Evolutionary conservation across 306 rosid species (phyloP).

Genomic region (Pueraria montana): DNA sequence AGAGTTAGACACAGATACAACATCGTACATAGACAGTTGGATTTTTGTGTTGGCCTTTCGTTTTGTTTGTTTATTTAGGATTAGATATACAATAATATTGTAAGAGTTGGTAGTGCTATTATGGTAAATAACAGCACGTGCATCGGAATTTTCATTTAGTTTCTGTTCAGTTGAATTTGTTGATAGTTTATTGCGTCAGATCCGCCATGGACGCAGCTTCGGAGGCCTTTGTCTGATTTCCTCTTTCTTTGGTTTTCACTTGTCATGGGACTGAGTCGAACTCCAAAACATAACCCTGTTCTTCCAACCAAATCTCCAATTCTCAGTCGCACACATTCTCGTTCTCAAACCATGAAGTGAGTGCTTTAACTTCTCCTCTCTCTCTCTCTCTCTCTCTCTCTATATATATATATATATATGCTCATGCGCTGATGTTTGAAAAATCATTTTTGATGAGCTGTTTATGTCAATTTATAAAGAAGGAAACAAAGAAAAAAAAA

Average conservation of each 20-base stretch:
- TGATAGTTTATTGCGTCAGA: constrained; percentile 49
- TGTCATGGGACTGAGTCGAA: constrained; percentile 50
- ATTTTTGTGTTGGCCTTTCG: constrained; percentile 21
- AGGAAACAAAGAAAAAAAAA: neutral
- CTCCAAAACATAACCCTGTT: constrained; percentile 38
- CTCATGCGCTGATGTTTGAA: neutral
- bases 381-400: neutral
- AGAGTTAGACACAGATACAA: neutral
- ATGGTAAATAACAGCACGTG: neutral
- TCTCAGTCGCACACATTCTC: constrained; percentile 42
- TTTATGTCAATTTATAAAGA: neutral
- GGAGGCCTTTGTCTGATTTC: constrained; percentile 14
- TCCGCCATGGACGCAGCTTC: constrained; percentile 54
- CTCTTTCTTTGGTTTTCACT: neutral
- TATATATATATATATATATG: neutral
- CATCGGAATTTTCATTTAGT: neutral
- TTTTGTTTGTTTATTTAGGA: neutral
- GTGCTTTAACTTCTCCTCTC: constrained; percentile 29
- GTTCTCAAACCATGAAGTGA: constrained; percentile 70
- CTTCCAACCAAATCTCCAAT: constrained; percentile 52
- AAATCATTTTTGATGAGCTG: neutral
- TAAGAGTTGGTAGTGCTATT: neutral
- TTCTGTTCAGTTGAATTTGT: constrained; percentile 30
- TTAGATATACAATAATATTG: constrained; percentile 1
- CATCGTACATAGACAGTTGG: neutral